Percentiles rank a stretch among this genome's conserved stretches.
Conservation (phyloP, 208 protist genomes). For the Leptomonas seymouri region DNA sequence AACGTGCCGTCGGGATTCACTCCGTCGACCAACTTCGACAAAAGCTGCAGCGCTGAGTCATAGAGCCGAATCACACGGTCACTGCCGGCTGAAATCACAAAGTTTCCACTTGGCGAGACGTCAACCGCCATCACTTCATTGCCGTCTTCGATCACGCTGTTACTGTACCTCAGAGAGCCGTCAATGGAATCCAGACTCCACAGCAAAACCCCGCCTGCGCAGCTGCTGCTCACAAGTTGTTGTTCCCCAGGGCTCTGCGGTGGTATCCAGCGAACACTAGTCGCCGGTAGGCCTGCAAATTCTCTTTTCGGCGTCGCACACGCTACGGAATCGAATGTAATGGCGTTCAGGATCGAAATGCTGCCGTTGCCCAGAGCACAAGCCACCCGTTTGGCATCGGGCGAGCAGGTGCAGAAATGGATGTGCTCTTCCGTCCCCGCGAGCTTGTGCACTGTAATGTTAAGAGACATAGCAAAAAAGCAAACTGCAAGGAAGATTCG, state of each 20-base stretch:
- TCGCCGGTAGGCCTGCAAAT: constrained; percentile 55
- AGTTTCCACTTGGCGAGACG: constrained; percentile 47
- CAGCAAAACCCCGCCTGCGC: constrained; percentile 58
- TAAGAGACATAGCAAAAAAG: constrained; percentile 18
- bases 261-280: constrained; percentile 63
- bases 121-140: constrained; percentile 83
- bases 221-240: constrained; percentile 59
- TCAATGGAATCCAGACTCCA: constrained; percentile 56
- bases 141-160: constrained; percentile 37
- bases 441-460: constrained; percentile 8
- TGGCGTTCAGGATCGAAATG: constrained; percentile 45
- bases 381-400: constrained; percentile 60
- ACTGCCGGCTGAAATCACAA: constrained; percentile 80
- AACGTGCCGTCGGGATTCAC: constrained; percentile 36
- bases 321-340: constrained; percentile 25
- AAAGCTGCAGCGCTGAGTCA: constrained; percentile 41
- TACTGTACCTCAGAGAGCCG: constrained; percentile 27
- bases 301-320: constrained; percentile 31
- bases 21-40: constrained; percentile 41
- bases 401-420: constrained; percentile 43
- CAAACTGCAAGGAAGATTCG: background rate
- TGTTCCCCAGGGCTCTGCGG: constrained; percentile 15
- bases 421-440: constrained; percentile 42
- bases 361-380: constrained; percentile 58
- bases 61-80: constrained; percentile 88